Evolutionary conservation across 768 basidiomycete genomes (phyloP), one percentile per base, ranked within the genome.

Genomic region (Panellus pusillus): DNA sequence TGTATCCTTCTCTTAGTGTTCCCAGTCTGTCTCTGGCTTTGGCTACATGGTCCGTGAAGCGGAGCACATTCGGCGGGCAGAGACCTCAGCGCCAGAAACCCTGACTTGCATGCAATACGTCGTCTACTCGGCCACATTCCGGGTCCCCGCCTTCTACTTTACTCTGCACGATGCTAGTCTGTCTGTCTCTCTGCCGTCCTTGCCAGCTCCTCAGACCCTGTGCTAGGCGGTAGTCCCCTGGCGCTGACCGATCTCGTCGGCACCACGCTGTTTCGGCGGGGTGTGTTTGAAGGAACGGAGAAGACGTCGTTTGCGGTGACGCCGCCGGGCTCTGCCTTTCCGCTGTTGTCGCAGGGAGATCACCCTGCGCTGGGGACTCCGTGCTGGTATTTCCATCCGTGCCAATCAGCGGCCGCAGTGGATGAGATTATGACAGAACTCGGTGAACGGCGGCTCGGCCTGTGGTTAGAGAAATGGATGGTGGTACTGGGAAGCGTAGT

Each of bases 301-400:
- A 62, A 65, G 6, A 82, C 84, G 15, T 62, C 78, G 12, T 89
- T 79, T 64, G 82, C 80, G 17, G 67, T 90, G 38, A 77, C 77
- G 19, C 68, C 72, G 9, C 75, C 78, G 1, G 69, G 66, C 12
- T 75, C 81, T 1, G 68, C 81, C 6, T 88, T 93, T 62, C 90
- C 93, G 9, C 68, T 94, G 18, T 70, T 96, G 9, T 90, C 92
- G 12, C 91, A 92, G 62, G 89, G 89, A 9, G 93, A 96, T 52
- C 93, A 95, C 63, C 93, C 92, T 0, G 82, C 78, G 6, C 74
- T 89, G 28, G 86, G 84, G 18, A 81, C 73, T 2, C 84, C 86
- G 9, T 85, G 82, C 50, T 96, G 91, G 91, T 91, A 86, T 63
- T 73, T 96, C 36, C 93, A 96, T 66, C 93, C 93, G 9, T 96